Base-by-base conservation (phyloP, 2,329 filamentous ascomycete genomes). In the Elsinoe batatas region DNA sequence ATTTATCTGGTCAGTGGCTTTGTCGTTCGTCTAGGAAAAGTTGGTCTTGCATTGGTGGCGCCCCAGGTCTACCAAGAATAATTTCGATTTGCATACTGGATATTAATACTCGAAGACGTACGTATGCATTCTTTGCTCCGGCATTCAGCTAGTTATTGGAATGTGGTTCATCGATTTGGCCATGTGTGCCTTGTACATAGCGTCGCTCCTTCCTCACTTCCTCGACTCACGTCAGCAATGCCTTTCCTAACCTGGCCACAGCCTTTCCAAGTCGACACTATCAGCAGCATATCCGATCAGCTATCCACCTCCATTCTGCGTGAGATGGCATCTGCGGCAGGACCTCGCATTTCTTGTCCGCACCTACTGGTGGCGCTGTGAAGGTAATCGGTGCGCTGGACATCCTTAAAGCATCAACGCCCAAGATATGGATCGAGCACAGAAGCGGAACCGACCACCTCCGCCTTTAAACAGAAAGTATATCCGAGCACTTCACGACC, bases 401-500 rank as follows among this genome's bases (percentile, higher is more conserved):
- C 6, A 42, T 11, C 18, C 6, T 7, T 26, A 26, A 13, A 20
- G 26, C 26, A 15, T 13, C 6, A 15, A 15, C 30, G 1, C 2
- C 18, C 26, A 30, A 8, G 40, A 22, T 20, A 44, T 44, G 40
- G 40, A 44, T 8, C 17, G 40, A 26, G 20, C 40, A 6, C n/a
- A 2, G n/a, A 44, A 44, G 17, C 40, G 40, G 26, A 30, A 13
- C 13, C 49, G n/a, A 2, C 20, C 33, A 35, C 51, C 44, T 26
- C 18, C 51, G 60, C 80, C 85, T 1, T 77, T 90, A 57, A 95
- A 96, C 67, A 87, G 94, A 77, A 95, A 93, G 75, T 98, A 95
- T 67, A 77, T 98, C 44, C 86, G 93, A 61, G 93, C 93, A 50
- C 91, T 95, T 67, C 95, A 95, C 69, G 87, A 89, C 22, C 98